Conservation (phyloP, 1,284 basidiomycete species). For the Ceratobasidium sp. region DNA sequence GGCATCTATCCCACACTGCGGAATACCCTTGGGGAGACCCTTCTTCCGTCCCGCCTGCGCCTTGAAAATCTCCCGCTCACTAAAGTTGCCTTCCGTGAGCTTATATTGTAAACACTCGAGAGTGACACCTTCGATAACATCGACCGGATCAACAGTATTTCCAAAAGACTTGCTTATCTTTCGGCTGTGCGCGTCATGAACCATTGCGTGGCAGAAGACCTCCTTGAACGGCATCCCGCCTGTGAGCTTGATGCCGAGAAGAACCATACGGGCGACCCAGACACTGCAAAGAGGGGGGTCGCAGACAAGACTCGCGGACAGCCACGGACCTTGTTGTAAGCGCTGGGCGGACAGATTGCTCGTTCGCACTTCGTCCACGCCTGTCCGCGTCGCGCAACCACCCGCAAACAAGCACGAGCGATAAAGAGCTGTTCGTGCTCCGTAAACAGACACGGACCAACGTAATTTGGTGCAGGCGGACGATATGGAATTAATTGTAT, state of each 20-base stretch:
- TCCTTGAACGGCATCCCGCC: constrained; percentile 95
- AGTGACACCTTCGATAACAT: constrained; percentile 90
- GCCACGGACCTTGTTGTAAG: neutral
- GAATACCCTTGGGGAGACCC: constrained; percentile 98
- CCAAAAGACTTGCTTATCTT: constrained; percentile 99
- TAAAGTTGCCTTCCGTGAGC: constrained; percentile 91
- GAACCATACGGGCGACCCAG: constrained; percentile 99
- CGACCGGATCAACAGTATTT: constrained; percentile 98
- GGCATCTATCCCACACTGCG: constrained; percentile 98
- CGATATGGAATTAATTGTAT: constrained; percentile 62
- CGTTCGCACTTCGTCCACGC: neutral
- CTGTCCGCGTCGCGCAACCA: neutral
- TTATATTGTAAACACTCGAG: constrained; percentile 91
- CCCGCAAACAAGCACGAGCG: neutral
- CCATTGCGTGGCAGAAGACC: constrained; percentile 99
- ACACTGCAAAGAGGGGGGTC: constrained; percentile 55
- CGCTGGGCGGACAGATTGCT: neutral
- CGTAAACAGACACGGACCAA: neutral
- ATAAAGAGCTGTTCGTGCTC: neutral
- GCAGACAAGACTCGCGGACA: no score
- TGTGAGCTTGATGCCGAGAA: constrained; percentile 92
- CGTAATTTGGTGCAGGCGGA: neutral
- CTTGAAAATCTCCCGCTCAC: constrained; percentile 92
- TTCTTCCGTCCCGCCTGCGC: constrained; percentile 98
- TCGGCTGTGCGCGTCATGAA: constrained; percentile 96